Conservation (phyloP, 768 basidiomycete genomes). For the Termitomyces sp. region DNA sequence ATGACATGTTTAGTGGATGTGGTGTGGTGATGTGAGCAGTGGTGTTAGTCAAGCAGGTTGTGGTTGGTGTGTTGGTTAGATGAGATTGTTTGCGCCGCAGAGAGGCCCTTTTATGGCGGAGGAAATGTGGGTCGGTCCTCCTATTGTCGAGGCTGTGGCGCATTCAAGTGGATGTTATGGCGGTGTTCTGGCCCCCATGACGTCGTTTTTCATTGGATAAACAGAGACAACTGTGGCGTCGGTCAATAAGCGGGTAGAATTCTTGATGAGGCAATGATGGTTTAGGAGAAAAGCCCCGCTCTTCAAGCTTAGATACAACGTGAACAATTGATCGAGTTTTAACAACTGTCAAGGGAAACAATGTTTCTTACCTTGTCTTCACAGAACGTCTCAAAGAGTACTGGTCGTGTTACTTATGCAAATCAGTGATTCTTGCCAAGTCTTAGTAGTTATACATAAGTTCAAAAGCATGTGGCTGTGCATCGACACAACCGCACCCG, state of each 20-base stretch:
- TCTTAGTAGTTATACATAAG: no score
- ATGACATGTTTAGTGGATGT: background rate
- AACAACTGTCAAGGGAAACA: no score
- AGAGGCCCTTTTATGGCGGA: constrained; percentile 4
- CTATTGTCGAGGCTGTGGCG: constrained; percentile 8
- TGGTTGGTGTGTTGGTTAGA: background rate
- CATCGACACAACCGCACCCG: no score
- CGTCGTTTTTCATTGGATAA: background rate
- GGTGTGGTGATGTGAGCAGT: background rate
- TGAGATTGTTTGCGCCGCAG: background rate
- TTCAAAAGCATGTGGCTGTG: no score
- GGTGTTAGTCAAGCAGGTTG: background rate
- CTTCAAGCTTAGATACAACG: no score
- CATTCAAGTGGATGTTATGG: background rate
- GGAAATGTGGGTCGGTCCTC: constrained; percentile 4
- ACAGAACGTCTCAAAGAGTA: no score
- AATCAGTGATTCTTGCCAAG: no score
- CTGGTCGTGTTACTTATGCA: no score
- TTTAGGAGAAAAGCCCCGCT: background rate
- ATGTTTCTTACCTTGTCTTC: no score
- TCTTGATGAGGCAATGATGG: background rate
- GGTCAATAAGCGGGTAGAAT: background rate
- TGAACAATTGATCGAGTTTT: no score
- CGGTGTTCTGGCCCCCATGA: background rate
- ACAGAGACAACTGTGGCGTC: background rate